A percentile compares a stretch with the other conserved stretches of the same genome.
Conservation (phyloP, 805 yeast genomes). For the Saccharomycopsis schoenii region DNA sequence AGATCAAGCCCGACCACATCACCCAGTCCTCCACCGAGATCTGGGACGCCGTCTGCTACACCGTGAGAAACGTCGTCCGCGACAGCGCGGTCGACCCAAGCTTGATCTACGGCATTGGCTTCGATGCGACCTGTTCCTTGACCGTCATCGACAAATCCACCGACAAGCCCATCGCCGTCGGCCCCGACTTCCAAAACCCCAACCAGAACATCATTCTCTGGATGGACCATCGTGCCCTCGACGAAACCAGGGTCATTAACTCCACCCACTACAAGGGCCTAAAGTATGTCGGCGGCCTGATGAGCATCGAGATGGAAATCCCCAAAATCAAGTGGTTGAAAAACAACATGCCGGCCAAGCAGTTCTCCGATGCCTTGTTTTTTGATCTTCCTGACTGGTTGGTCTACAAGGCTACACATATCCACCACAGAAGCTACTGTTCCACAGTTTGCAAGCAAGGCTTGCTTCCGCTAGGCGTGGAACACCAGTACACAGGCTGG, state of each 20-base stretch:
- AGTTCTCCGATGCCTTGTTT: constrained; percentile 58
- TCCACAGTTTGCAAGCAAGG: constrained; percentile 96
- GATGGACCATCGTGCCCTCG: constrained; percentile 96
- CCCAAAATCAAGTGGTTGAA: constrained; percentile 97
- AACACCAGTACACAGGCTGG: constrained; percentile 84
- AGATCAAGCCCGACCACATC: constrained; percentile 60
- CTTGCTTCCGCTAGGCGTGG: constrained; percentile 85
- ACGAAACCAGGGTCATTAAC: constrained; percentile 74
- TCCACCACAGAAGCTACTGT: constrained; percentile 79
- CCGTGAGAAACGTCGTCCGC: constrained; percentile 64
- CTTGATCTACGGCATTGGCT: constrained; percentile 78
- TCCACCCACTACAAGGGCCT: constrained; percentile 68
- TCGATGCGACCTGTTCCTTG: constrained; percentile 95
- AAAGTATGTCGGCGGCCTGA: constrained; percentile 91
- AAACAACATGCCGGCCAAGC: constrained; percentile 57
- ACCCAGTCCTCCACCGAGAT: constrained; percentile 88
- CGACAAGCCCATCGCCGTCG: constrained; percentile 75
- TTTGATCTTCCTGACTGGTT: constrained; percentile 88
- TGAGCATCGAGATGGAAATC: constrained; percentile 97
- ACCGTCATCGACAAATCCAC: constrained; percentile 62
- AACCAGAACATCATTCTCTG: constrained; percentile 83
- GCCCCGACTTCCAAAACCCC: constrained; percentile 71
- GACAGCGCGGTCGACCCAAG: constrained; percentile 66
- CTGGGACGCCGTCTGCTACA: constrained; percentile 79
- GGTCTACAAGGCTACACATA: constrained; percentile 83